Evolutionary conservation across 495 filamentous ascomycete genomes (phyloP), one percentile per base, ranked within the genome.

Genomic region (Cercophora scortea): DNA sequence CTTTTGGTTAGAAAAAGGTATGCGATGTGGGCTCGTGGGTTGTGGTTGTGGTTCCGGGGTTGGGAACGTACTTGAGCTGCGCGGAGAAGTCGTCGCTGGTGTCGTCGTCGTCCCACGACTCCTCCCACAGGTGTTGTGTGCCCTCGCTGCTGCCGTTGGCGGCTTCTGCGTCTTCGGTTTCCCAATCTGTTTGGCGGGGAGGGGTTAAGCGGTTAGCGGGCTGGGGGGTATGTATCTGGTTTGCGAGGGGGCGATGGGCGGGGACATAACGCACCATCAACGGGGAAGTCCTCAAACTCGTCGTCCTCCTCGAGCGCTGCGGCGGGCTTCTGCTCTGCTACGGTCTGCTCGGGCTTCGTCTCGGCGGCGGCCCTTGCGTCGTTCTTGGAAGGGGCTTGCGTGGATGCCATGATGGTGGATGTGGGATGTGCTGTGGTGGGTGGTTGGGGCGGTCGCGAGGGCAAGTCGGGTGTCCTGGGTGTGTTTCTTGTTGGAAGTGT

Each of bases 51-150:
- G 34, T 35, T 40, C 5, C 18, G 6, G 34, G n/a, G 13, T 5
- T 13, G 19, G 3, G 2, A 25, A 77, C 85, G 58, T 69, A 98
- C 94, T 89, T 94, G 66, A 98, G 72, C 81, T 96, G 93, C 67
- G 87, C 81, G 11, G 90, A 90, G 66, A 98, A 98, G 61, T 98
- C 93, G 67, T 97, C 94, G 60, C 78, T 91, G 51, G 90, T 90
- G 75, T 97, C 93, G 68, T 98, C 93, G 61, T 98, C 93, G 71
- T 98, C 93, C 93, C 93, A 98, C 75, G 90, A 96, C 79, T 98
- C 93, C 75, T 98, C 93, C 93, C 93, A 98, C 52, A 98, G 72
- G 75, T 96, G 89, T 57, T 84, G 83, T 58, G 83, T 87, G 48
- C 54, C 45, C 47, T 65, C 63, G 59, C 62, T 57, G 59, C 62